These are phyloP conservation scores for Haplographium delicatum DNA, from an alignment of 495 filamentous ascomycete genomes.

Conservation along the genomic window DNA sequence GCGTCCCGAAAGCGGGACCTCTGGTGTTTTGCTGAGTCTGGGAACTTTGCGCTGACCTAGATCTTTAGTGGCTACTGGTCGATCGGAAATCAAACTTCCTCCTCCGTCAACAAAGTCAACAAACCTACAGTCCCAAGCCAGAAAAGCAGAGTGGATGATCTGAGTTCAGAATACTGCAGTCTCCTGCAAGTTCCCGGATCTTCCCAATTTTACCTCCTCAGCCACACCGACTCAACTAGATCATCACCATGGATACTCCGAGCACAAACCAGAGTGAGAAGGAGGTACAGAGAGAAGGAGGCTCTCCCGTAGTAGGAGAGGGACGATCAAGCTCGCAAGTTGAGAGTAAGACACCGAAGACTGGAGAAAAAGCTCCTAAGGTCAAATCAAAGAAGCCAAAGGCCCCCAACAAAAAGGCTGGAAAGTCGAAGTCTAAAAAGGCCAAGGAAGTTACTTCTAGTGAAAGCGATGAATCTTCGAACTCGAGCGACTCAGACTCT, in stretches of 20 bases:
- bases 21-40: not conserved
- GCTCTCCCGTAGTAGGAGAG: constrained; percentile 4
- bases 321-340: constrained; percentile 15
- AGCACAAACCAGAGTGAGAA: constrained; percentile 24
- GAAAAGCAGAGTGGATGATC: not conserved
- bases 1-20: not conserved
- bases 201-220: not conserved
- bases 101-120: too few relatives aligned
- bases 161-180: not conserved
- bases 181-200: constrained; percentile 6
- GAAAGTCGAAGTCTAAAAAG: constrained; percentile 31
- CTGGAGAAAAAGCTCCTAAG: constrained; percentile 17
- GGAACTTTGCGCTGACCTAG: not conserved
- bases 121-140: not conserved
- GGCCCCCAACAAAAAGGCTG: constrained; percentile 26
- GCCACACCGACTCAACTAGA: not conserved
- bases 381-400: constrained; percentile 37
- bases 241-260: constrained; percentile 24
- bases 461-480: constrained; percentile 24
- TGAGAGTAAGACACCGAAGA: constrained; percentile 15
- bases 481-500: constrained; percentile 21
- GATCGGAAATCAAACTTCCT: not conserved
- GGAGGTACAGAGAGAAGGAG: constrained; percentile 18
- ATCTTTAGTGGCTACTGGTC: not conserved
- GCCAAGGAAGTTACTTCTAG: constrained; percentile 29